These are phyloP conservation scores for Aspergillus mulundensis DNA, from an alignment of 495 filamentous ascomycete species.

Conservation along the genomic window DNA sequence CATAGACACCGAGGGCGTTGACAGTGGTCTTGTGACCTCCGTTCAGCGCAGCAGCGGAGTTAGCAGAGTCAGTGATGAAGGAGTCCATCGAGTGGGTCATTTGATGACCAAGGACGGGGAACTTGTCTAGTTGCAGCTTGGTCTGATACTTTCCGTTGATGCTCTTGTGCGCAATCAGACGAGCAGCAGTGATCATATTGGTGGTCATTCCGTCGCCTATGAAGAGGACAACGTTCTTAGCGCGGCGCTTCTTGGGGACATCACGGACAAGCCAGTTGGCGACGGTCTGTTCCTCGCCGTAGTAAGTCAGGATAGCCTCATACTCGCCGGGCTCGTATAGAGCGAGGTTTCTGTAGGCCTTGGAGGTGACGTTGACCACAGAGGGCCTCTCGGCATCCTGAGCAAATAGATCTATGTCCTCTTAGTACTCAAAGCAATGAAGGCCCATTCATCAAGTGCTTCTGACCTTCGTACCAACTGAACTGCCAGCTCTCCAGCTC, in stretches of 20 bases:
- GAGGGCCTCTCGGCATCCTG: constrained; percentile 57
- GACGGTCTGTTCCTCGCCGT: constrained; percentile 56
- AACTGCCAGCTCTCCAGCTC: constrained; percentile 68
- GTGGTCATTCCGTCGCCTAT: constrained; percentile 79
- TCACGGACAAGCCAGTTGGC: constrained; percentile 70
- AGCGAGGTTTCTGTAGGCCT: constrained; percentile 62
- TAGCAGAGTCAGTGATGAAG: constrained; percentile 75
- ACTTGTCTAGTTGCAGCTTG: constrained; percentile 63
- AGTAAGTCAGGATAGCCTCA: constrained; percentile 65
- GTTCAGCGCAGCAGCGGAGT: constrained; percentile 70
- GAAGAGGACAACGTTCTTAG: constrained; percentile 76
- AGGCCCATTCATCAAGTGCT: background rate
- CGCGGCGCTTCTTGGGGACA: constrained; percentile 55
- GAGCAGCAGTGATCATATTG: constrained; percentile 71
- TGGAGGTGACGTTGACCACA: constrained; percentile 66
- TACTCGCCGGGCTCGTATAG: constrained; percentile 69
- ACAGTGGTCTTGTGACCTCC: constrained; percentile 70
- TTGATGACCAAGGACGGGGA: constrained; percentile 67
- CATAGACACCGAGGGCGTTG: constrained; percentile 70
- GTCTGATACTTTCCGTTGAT: constrained; percentile 72
- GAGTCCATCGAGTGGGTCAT: constrained; percentile 70
- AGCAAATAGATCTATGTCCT: constrained; percentile 59
- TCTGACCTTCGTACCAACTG: constrained; percentile 60
- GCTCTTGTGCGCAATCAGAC: constrained; percentile 67
- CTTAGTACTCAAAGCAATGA: constrained; percentile 8